A percentile compares a stretch with the other conserved stretches of the same genome.
Conservation (phyloP, 1,284 basidiomycete species). For the Cutaneotrichosporon cavernicola region DNA sequence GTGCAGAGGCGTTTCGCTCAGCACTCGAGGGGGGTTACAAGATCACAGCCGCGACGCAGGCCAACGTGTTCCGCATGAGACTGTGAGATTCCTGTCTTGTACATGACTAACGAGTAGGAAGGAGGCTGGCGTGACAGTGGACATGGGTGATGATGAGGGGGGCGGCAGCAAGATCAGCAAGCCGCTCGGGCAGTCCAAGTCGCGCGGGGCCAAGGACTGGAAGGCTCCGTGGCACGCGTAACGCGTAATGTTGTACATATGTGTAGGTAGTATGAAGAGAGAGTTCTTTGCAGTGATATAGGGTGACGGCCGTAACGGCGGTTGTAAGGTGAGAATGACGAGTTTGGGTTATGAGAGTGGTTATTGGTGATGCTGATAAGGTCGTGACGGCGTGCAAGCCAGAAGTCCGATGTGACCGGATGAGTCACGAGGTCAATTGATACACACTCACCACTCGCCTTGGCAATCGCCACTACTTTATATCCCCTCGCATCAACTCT, state of each 20-base stretch:
- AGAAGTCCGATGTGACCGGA: no score
- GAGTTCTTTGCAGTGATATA: not conserved
- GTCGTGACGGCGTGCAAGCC: no score
- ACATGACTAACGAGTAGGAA: conserved; percentile 25
- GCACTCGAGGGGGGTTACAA: conserved; percentile 31
- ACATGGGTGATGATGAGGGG: conserved; percentile 19
- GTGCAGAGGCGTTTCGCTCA: conserved; percentile 32
- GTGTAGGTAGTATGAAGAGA: conserved; percentile 1
- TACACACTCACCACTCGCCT: not conserved
- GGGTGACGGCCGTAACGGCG: not conserved
- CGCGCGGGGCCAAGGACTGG: conserved; percentile 1
- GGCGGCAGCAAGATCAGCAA: not conserved
- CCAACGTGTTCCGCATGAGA: conserved; percentile 39
- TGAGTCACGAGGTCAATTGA: not conserved
- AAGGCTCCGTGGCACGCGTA: not conserved
- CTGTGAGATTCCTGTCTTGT: conserved; percentile 31
- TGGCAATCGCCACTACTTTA: not conserved
- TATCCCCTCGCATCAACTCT: not conserved
- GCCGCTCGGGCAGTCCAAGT: conserved; percentile 1
- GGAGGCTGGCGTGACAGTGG: conserved; percentile 40
- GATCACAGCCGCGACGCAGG: conserved; percentile 26
- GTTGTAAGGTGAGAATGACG: not conserved
- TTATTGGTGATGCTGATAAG: no score
- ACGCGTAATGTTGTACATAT: conserved; percentile 4
- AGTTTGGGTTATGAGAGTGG: no score